Evolutionary conservation across 345 rosid species (phyloP), one percentile per base, ranked within the genome.

Genomic region (Erysimum cheiranthoides): DNA sequence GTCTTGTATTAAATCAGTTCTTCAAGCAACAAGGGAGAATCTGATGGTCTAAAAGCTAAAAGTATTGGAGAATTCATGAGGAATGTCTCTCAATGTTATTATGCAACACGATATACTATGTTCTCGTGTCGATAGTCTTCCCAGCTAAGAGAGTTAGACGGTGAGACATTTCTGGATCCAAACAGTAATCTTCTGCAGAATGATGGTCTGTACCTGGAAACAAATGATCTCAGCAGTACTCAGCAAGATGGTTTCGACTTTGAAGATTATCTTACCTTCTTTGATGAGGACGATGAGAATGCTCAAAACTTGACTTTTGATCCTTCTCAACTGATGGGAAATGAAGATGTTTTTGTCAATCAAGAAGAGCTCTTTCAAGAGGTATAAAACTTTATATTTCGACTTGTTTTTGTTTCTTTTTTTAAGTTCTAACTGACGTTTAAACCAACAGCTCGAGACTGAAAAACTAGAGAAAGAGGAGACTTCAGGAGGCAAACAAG

Each of bases 221-320:
- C 93, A 32, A 82, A 86, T 72, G 97, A 95, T 80, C 93, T 92
- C 68, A 78, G 84, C 45, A 80, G 73, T 74, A 63, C 78, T 8
- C 88, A 82, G 75, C 77, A 79, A 36, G 84, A 84, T 56, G 83
- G 73, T 73, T 89, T 89, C 68, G 73, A 84, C 78, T 56, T 83
- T 71, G 97, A 86, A 11, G 97, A 95, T 47, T 95, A 86, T 67
- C 88, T 95, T 54, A 85, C 79, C 51, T 88, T 88, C 81, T 83
- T 73, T 35, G 94, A 91, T 81, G 88, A 84, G 51, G 80, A 71
- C 80, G 90, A 82, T 56, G 90, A 79, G 25, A 71, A 52, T 62
- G 34, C 74, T 31, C 74, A 69, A 43, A 54, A 78, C 56, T 56
- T 82, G 82, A 73, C 80, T 76, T 86, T 85, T 50, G 97, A 90